Percentiles rank a stretch among this genome's conserved stretches.
Conservation (phyloP, 2,329 filamentous ascomycete genomes). For the Whalleya microplaca region DNA sequence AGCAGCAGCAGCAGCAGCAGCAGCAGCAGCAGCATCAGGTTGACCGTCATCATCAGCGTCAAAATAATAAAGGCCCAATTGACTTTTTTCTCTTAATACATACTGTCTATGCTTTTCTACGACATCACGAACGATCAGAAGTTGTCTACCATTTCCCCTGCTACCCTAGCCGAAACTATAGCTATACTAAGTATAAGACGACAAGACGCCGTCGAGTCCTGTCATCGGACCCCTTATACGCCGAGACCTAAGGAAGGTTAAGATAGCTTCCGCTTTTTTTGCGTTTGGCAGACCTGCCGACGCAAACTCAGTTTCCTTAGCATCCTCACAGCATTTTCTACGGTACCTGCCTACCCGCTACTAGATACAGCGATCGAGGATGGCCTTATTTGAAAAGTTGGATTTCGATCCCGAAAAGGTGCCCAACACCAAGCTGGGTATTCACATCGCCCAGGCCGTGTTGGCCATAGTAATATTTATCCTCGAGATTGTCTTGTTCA, state of each 20-base stretch:
- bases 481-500: conserved; percentile 64
- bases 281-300: neutral
- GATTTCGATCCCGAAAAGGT: conserved; percentile 59
- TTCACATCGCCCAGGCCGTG: conserved; percentile 60
- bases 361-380: conserved; percentile 18
- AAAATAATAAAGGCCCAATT: neutral
- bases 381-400: conserved; percentile 49
- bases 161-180: neutral
- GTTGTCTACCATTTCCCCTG: neutral
- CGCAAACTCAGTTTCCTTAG: conserved; percentile 6
- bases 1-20: conserved; percentile 11
- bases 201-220: too few relatives aligned
- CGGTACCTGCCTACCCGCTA: conserved; percentile 3
- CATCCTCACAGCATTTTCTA: conserved; percentile 12
- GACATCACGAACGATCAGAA: neutral
- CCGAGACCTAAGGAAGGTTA: too few relatives aligned
- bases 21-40: too few relatives aligned
- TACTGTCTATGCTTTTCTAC: neutral
- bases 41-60: too few relatives aligned
- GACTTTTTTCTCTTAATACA: neutral
- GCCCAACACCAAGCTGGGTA: conserved; percentile 58
- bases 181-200: too few relatives aligned
- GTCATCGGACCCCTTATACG: neutral
- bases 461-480: conserved; percentile 60
- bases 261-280: neutral